Evolutionary conservation across 352 stramenopile genomes (phyloP).

Genomic region (Phytophthora idaei): DNA sequence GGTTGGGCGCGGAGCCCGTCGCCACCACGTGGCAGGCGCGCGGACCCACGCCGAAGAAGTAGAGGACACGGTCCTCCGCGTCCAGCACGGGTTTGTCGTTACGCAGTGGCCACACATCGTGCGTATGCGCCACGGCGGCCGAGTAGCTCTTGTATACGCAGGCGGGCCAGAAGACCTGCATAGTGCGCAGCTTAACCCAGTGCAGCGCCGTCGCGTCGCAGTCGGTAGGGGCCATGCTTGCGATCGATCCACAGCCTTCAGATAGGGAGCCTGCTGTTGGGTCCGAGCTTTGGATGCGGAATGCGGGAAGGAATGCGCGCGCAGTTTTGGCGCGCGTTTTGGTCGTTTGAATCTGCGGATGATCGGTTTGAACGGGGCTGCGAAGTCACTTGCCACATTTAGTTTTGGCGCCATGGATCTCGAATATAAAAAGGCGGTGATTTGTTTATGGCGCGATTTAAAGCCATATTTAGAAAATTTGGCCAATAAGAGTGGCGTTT

Average conservation of each 20-base stretch:
- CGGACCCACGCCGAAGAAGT: slow-evolving; percentile 79
- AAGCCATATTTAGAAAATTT: too few species aligned
- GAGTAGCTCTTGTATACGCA: slow-evolving; percentile 70
- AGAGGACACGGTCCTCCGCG: slow-evolving; percentile 72
- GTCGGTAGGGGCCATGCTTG: slow-evolving; percentile 11
- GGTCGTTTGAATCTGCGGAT: slow-evolving; percentile 1
- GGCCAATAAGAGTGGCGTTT: too few species aligned
- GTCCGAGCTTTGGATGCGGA: slow-evolving; percentile 21
- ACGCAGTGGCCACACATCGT: slow-evolving; percentile 54
- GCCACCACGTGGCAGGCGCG: slow-evolving; percentile 35
- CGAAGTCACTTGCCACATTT: background rate
- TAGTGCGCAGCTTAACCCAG: slow-evolving; percentile 62
- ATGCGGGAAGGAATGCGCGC: slow-evolving; percentile 5
- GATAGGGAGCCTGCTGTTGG: background rate
- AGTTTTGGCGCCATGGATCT: too few species aligned
- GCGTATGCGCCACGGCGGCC: slow-evolving; percentile 44
- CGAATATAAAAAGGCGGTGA: too few species aligned
- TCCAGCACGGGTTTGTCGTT: slow-evolving; percentile 60
- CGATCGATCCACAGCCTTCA: background rate
- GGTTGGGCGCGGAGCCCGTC: slow-evolving; percentile 43
- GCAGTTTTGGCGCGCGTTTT: slow-evolving; percentile 1
- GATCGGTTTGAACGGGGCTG: background rate
- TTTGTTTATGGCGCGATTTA: too few species aligned
- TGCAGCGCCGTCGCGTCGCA: slow-evolving; percentile 20
- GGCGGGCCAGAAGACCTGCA: slow-evolving; percentile 74